Evolutionary conservation across 2,329 filamentous ascomycete genomes (phyloP), one percentile per base, ranked within the genome.

Genomic region (Apiospora malaysiana): DNA sequence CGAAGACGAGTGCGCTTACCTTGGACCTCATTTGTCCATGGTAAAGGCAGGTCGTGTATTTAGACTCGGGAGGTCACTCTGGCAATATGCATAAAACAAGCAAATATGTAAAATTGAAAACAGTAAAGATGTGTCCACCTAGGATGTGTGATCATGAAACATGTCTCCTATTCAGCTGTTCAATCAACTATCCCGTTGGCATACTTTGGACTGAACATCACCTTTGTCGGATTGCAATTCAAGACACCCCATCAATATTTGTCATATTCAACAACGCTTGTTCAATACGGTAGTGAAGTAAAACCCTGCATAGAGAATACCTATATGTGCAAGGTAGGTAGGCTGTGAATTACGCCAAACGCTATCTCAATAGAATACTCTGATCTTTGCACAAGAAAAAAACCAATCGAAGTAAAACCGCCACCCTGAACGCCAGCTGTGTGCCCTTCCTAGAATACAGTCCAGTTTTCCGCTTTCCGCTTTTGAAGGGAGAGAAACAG

Each of bases 381-480:
- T 18, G 27, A 59, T 12, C 16, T n/a, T 5, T 18, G 27, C 18
- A 37, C 21, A 8, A 23, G 21, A 21, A 21, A 5, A 12, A 56
- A 56, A 56, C 49, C 49, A 56, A 63, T 59, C 51, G 21, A 63
- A 40, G 27, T 32, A 32, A 63, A n/a, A 40, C 32, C 56, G 56
- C 56, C 56, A 40, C n/a, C 32, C 56, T 40, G 32, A 63, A 63
- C 56, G 56, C 56, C 56, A 63, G 56, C 49, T 56, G 25, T 32
- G 46, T 56, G 49, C 49, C 45, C 49, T 32, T n/a, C 56, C 56
- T 40, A 59, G 51, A 59, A 63, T 63, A 63, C 56, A 63, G 56
- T 63, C 37, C 27, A 63, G 25, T 56, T 63, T 40, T 18, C 27
- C 37, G 49, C 25, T 63, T 40, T 10, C 27, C n/a, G 25, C 27